phyloP scores from a whole-genome alignment of 2,329 filamentous ascomycete genomes.

The Teratosphaeria viscida region DNA sequence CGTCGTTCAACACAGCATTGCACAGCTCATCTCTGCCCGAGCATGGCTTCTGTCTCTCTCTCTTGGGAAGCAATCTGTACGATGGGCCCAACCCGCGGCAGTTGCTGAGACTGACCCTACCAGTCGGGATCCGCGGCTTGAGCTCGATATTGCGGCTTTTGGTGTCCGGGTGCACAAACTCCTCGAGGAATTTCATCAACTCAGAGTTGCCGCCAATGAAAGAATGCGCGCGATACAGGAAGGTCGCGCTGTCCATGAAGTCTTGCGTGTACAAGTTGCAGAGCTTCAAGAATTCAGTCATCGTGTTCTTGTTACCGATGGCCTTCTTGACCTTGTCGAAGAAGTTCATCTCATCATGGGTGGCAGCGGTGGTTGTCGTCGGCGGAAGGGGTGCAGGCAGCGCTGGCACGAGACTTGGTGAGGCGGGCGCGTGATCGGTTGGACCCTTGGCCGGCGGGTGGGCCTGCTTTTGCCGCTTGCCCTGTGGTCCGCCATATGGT shows the following conservation, averaged over 20 bases:
- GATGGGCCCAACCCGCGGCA: slow-evolving; percentile 93
- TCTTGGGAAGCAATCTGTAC: slow-evolving; percentile 82
- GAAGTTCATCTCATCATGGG: slow-evolving; percentile 77
- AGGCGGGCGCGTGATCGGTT: slow-evolving; percentile 45
- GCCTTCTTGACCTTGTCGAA: slow-evolving; percentile 97
- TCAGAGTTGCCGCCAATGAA: slow-evolving; percentile 87
- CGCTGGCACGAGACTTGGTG: slow-evolving; percentile 78
- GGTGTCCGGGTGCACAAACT: slow-evolving; percentile 68
- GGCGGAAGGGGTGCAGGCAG: slow-evolving; percentile 81
- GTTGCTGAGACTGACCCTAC: slow-evolving; percentile 85
- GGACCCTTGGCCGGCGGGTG: slow-evolving; percentile 35
- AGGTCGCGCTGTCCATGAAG: slow-evolving; percentile 72
- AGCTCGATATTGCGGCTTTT: slow-evolving; percentile 72
- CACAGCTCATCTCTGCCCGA: slow-evolving; percentile 93
- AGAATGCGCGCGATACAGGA: slow-evolving; percentile 70
- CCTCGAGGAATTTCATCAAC: slow-evolving; percentile 78
- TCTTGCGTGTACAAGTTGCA: slow-evolving; percentile 93
- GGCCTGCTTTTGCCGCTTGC: slow-evolving; percentile 62
- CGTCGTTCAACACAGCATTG: slow-evolving; percentile 84
- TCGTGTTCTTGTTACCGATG: slow-evolving; percentile 80
- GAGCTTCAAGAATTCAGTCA: slow-evolving; percentile 93
- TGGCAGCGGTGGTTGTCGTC: slow-evolving; percentile 60
- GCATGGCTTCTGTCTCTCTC: slow-evolving; percentile 83
- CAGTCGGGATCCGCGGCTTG: slow-evolving; percentile 61
- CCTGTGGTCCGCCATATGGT: slow-evolving; percentile 19